A percentile compares a stretch with the other conserved stretches of the same genome.
These are phyloP conservation scores for Lecanicillium sp. DNA, from an alignment of 2,329 filamentous ascomycete genomes.

Conservation along the genomic window DNA sequence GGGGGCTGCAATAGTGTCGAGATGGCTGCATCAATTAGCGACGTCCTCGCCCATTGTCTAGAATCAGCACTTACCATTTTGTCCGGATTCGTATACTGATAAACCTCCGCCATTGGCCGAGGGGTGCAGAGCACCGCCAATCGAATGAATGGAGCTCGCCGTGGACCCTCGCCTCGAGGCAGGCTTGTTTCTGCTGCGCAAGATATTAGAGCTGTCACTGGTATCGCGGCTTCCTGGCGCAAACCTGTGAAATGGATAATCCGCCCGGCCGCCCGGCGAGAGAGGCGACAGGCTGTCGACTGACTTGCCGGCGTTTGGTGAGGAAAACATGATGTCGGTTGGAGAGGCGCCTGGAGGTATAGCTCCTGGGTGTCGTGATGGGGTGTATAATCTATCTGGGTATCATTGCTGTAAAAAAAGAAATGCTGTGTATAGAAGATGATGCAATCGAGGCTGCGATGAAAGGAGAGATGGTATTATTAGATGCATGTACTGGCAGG, in stretches of 20 bases:
- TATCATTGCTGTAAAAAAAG: slow-evolving; percentile 39
- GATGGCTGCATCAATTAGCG: slow-evolving; percentile 56
- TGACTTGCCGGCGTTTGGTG: slow-evolving; percentile 55
- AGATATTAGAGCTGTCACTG: neutral
- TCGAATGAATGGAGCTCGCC: slow-evolving; percentile 80
- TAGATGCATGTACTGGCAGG: neutral
- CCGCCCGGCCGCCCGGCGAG: slow-evolving; percentile 43
- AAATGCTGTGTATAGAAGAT: neutral
- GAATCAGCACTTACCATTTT: slow-evolving; percentile 59
- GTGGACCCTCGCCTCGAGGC: slow-evolving; percentile 68
- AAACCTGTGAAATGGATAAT: slow-evolving; percentile 56
- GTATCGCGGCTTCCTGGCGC: slow-evolving; percentile 11
- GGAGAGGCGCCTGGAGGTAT: slow-evolving; percentile 11
- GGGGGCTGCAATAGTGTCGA: slow-evolving; percentile 89
- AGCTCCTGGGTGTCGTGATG: slow-evolving; percentile 18
- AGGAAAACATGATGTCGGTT: slow-evolving; percentile 50
- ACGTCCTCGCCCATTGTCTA: neutral
- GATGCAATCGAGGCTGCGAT: neutral
- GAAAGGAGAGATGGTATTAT: slow-evolving; percentile 3
- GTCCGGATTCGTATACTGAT: slow-evolving; percentile 63
- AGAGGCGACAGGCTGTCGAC: slow-evolving; percentile 57
- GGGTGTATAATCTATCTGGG: slow-evolving; percentile 33
- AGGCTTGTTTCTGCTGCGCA: slow-evolving; percentile 17
- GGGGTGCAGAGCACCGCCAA: slow-evolving; percentile 76
- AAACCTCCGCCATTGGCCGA: slow-evolving; percentile 50